phyloP scores from a whole-genome alignment of 257 asterid species.

The Lithospermum erythrorhizon region DNA sequence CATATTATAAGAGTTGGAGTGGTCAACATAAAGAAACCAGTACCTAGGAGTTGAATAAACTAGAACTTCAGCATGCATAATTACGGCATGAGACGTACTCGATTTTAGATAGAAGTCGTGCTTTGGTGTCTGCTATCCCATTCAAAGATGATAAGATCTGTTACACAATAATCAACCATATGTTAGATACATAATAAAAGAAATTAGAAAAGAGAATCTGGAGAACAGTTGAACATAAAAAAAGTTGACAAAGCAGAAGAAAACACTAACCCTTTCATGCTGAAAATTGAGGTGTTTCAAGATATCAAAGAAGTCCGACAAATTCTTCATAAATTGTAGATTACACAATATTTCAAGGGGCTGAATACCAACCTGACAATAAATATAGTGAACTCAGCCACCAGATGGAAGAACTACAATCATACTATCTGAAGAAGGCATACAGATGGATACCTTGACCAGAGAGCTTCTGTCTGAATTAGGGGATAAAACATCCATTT shows the following conservation, averaged over 20 bases:
- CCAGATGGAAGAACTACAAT: slow-evolving; percentile 6
- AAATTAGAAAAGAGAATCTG: not conserved
- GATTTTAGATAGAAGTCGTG: slow-evolving; percentile 60
- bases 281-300: slow-evolving; percentile 43
- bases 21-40: slow-evolving; percentile 4
- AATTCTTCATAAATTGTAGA: slow-evolving; percentile 43
- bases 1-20: slow-evolving; percentile 14
- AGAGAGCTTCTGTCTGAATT: slow-evolving; percentile 36
- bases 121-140: slow-evolving; percentile 44
- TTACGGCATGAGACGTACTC: slow-evolving; percentile 45
- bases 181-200: not conserved
- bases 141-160: slow-evolving; percentile 71
- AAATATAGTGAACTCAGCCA: slow-evolving; percentile 1
- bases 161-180: slow-evolving; percentile 13
- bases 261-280: slow-evolving; percentile 54
- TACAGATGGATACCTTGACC: slow-evolving; percentile 45
- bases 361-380: slow-evolving; percentile 45
- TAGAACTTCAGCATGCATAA: slow-evolving; percentile 9
- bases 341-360: slow-evolving; percentile 58
- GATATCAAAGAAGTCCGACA: slow-evolving; percentile 37
- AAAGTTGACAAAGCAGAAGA: not conserved
- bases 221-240: not conserved
- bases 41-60: slow-evolving; percentile 7
- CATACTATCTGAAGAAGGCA: slow-evolving; percentile 10
- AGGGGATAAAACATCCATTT: slow-evolving; percentile 50